Evolutionary conservation across 1,139 yeast genomes (phyloP), one percentile per base, ranked within the genome.

Genomic region (Maudiozyma humilis): DNA sequence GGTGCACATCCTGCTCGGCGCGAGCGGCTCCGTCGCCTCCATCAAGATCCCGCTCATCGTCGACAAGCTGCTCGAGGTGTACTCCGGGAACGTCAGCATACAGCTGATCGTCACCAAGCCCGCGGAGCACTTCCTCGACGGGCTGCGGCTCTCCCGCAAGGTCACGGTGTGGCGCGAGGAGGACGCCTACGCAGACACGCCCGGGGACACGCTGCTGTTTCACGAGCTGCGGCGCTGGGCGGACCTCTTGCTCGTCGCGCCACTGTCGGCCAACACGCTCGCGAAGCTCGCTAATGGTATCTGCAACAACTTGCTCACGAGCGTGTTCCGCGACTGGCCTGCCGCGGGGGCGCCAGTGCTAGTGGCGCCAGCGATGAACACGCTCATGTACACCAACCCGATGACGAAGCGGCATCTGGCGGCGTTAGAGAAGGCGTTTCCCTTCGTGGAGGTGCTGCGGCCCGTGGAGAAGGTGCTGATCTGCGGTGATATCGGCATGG

Each of bases 21-120:
- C 94, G 31, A 87, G 97, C 1, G 99, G 98, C 1, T 84, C 95
- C 1, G 96, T 91, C 4, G 98, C 98, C 4, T 86, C 97, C 2
- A 87, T 89, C 48, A 91, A 91, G 60, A 82, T 91, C 30, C 95
- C 96, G 0, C 64, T 83, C 52, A 84, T 88, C 38, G 83, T 88
- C 51, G 93, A 85, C 59, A 85, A 85, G 58, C 69, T 88, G 38
- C 82, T 81, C 59, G 84, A 84, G 61, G 71, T 80, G 17, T 87
- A 81, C 63, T 86, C 75, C 2, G 75, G 78, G 36, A 79, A 79
- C 49, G 78, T 87, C 17, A 78, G 87, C 2, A 84, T 91, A 46
- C 97, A 91, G 64, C 70, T 91, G 44, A 86, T 91, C 30, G 83
- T 85, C 14, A 89, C 97, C 1, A 75, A 78, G 53, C 73, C 86